phyloP scores from a whole-genome alignment of 2,329 filamentous ascomycete genomes.

The Exserohilum rostratum region DNA sequence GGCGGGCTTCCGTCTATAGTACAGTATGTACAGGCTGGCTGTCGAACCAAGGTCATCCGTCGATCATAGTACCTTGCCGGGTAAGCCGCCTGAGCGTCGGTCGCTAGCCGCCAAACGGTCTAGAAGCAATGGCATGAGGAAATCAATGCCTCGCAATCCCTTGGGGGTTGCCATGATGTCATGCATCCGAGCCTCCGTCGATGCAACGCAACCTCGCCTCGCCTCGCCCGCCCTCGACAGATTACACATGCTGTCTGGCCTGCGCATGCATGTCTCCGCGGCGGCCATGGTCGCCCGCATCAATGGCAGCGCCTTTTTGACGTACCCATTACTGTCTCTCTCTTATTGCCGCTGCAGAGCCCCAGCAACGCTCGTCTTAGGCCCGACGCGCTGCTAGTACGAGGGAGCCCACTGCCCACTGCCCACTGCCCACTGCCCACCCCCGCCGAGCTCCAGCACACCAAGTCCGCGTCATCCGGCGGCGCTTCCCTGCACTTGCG shows the following conservation, averaged over 20 bases:
- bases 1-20: constrained; percentile 8
- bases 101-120: constrained; percentile 28
- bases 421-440: constrained; percentile 18
- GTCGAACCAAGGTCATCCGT: constrained; percentile 15
- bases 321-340: not conserved
- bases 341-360: not conserved
- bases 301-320: not conserved
- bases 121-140: constrained; percentile 22
- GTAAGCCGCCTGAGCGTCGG: constrained; percentile 29
- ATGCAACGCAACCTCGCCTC: constrained; percentile 4
- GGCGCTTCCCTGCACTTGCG: constrained; percentile 26
- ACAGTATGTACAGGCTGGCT: no score
- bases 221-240: no score
- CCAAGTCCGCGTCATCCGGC: constrained; percentile 39
- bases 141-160: constrained; percentile 20
- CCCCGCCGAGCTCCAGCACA: constrained; percentile 24
- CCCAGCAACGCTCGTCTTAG: not conserved
- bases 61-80: constrained; percentile 32
- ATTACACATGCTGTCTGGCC: no score
- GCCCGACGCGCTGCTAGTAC: no score
- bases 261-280: no score
- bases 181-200: constrained; percentile 28
- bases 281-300: no score
- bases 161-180: constrained; percentile 35
- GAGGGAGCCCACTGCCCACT: no score